A percentile compares a stretch with the other conserved stretches of the same genome.
phyloP scores from a whole-genome alignment of 192 early-diverging fungal genomes.

The Thamnidium elegans region DNA sequence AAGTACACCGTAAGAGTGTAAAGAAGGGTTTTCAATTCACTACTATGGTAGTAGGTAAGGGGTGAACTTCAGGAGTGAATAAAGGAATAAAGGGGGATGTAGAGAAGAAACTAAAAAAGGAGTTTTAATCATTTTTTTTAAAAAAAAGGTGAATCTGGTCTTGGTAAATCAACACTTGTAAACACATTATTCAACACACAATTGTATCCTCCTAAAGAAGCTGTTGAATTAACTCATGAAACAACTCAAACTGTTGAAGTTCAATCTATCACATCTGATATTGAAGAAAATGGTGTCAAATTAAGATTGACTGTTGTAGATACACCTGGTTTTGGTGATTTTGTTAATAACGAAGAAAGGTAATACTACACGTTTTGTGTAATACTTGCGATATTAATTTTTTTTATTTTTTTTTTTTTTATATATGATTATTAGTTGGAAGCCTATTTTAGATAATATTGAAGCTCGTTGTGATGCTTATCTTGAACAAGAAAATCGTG shows the following conservation, averaged over 20 bases:
- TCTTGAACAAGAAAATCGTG: conserved; percentile 90
- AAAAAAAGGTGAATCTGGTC: conserved; percentile 70
- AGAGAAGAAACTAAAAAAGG: too few species aligned
- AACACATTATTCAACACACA: conserved; percentile 95
- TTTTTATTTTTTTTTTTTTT: not conserved
- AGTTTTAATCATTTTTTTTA: not conserved
- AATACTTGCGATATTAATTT: not conserved
- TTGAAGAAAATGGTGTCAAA: conserved; percentile 95
- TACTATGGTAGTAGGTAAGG: conserved; percentile 88
- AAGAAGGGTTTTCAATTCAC: conserved; percentile 97
- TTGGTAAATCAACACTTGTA: conserved; percentile 97
- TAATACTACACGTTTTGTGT: conserved; percentile 24
- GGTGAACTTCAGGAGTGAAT: not conserved
- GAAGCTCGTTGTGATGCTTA: conserved; percentile 93
- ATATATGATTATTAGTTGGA: too few species aligned
- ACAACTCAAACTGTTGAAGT: conserved; percentile 75
- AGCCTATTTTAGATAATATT: conserved; percentile 94
- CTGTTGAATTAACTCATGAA: conserved; percentile 63
- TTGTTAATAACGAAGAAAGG: conserved; percentile 98
- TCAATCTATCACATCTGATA: conserved; percentile 80
- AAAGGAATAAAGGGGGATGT: not conserved
- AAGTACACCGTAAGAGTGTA: conserved; percentile 92
- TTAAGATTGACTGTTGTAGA: conserved; percentile 94
- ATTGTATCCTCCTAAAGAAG: conserved; percentile 77
- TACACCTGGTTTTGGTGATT: conserved; percentile 98